Evolutionary conservation across 169 alveolate species (phyloP), one percentile per base, ranked within the genome.

Genomic region (Cyclospora cayetanensis): DNA sequence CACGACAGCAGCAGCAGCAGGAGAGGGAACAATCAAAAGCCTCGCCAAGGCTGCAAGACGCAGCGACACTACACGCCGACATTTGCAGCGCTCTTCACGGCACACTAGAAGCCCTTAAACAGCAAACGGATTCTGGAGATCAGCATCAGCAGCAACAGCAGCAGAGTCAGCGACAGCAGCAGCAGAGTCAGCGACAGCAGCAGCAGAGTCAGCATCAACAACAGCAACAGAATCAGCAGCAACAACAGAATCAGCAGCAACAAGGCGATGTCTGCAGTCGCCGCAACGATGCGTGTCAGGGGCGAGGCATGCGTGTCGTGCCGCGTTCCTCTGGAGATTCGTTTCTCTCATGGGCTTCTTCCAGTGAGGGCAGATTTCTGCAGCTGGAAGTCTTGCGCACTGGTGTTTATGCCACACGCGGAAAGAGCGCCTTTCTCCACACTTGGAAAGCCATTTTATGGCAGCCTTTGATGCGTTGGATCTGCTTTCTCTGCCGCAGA

Each of bases 131-230:
- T 27, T 50, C 15, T 5, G 53, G 27, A 18, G 53, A 18, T 43
- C 80, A 68, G 52, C 80, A 68, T 1, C 80, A 68, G 50, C 77
- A 1, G n/a, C 77, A 65, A 25, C n/a, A n/a, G n/a, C n/a, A n/a
- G n/a, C n/a, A n/a, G n/a, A n/a, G n/a, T n/a, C n/a, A n/a, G n/a
- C n/a, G n/a, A n/a, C n/a, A n/a, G n/a, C n/a, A n/a, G n/a, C n/a
- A n/a, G n/a, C n/a, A n/a, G n/a, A n/a, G n/a, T n/a, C 80, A 34
- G 80, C 80, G 37, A 31, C 80, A 34, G 31, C 80, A 34, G 31
- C 80, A 18, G 80, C 80, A 68, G 52, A 43, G 37, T 1, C 80
- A 68, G 50, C 77, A 1, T 4, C 77, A 65, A 25, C n/a, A n/a
- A n/a, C n/a, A n/a, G n/a, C n/a, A n/a, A n/a, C n/a, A n/a, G n/a